Percentiles rank a stretch among this genome's conserved stretches.
These are phyloP conservation scores for Candida suzukii DNA, from an alignment of 805 yeast genomes.

Conservation along the genomic window DNA sequence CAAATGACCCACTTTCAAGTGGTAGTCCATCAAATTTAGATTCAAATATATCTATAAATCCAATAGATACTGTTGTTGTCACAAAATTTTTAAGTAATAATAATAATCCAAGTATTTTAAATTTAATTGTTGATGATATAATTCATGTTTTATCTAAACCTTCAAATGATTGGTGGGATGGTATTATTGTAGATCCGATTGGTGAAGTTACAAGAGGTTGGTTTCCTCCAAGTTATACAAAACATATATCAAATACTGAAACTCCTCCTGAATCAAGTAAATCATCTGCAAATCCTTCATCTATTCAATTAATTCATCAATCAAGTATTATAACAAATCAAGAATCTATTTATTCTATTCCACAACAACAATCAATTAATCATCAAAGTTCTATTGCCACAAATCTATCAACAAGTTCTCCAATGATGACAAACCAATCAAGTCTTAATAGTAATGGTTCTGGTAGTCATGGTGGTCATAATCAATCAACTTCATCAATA, in stretches of 20 bases:
- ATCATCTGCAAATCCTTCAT: not conserved
- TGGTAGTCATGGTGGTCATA: not conserved
- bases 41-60: constrained; percentile 15
- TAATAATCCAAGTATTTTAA: constrained; percentile 39
- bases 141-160: constrained; percentile 61
- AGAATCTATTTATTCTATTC: not conserved
- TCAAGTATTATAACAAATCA: not conserved
- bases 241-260: constrained; percentile 15
- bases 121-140: constrained; percentile 57
- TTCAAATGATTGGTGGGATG: constrained; percentile 85
- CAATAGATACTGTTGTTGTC: constrained; percentile 53
- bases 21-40: not conserved
- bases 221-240: constrained; percentile 69
- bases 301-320: not conserved
- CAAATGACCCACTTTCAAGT: not conserved
- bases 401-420: not conserved
- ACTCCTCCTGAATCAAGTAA: not conserved
- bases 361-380: too few relatives aligned
- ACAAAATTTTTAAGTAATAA: constrained; percentile 49
- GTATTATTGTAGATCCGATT: constrained; percentile 36
- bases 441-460: not conserved
- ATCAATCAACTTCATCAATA: constrained; percentile 14
- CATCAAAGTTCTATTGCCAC: constrained; percentile 3
- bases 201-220: constrained; percentile 62
- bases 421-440: not conserved